Evolutionary conservation across 306 rosid genomes (phyloP), one percentile per base, ranked within the genome.

Genomic region (Castanospermum australe): DNA sequence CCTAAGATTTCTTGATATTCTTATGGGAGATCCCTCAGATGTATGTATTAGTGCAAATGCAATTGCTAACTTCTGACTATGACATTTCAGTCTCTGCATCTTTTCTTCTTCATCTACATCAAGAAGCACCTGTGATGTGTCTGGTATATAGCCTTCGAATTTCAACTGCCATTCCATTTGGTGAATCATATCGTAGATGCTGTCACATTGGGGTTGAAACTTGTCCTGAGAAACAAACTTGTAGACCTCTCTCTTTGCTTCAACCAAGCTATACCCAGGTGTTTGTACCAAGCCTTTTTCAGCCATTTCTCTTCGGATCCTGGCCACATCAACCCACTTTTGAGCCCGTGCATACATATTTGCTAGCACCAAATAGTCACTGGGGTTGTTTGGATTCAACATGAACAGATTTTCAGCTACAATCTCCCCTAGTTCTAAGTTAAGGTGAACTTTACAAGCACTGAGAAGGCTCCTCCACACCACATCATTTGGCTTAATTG

Each of bases 121-220:
- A 51, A 85, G 87, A 82, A 90, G 81, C 38, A 94, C 90, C 25
- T 90, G 96, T 17, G 96, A 84, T 36, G 91, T 94, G 71, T 90
- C 97, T 42, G 97, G 78, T 22, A 36, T 42, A 79, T 94, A 92
- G 73, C 96, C 96, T 82, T 94, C 97, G 14, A 94, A 94, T 79
- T 90, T 90, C 90, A 92, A 56, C 79, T 94, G 97, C 98, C 97
- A 94, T 84, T 94, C 97, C 96, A 94, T 94, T 83, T 94, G 97
- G 88, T 92, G 94, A 82, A 94, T 88, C 97, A 90, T 90, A 57
- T 89, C 87, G 4, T 89, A 79, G 39, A 92, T 68, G 39, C 63
- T 71, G 14, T 73, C 57, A 41, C 77, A 84, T 52, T 79, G 75
- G 0, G 89, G 88, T 67, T 76, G 82, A 65, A 91, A 85, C 88